Base-by-base conservation (phyloP, 495 filamentous ascomycete genomes). In the Chaetomium fimeti region DNA sequence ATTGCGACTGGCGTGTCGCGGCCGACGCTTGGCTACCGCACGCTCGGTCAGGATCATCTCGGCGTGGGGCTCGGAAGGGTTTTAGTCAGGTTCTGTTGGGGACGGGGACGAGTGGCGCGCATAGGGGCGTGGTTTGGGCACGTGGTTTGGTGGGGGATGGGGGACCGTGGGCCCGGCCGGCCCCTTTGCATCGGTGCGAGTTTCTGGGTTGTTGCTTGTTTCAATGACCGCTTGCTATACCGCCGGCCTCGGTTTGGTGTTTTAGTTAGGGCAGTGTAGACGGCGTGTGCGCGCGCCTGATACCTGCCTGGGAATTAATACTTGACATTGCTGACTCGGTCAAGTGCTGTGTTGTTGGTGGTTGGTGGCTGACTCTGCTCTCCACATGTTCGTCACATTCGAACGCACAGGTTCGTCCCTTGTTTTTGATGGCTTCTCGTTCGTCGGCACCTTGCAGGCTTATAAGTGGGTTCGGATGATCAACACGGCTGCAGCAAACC, bases 231-330 rank as follows among this genome's bases (percentile, higher is more conserved):
- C 38, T 55, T 61, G 59, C 49, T 45, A 20, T 28, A 12, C 32
- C 38, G 22, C 49, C 32, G 29, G n/a, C 42, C 20, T 49, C n/a
- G n/a, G 57, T 43, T 55, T 45, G 60, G 49, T 11, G 20, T 54
- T 24, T 25, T 52, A 27, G 48, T 28, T 45, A 22, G 51, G 52
- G 60, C n/a, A 55, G 60, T 15, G 38, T 27, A 5, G 51, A 55
- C 9, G 51, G 52, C 49, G 47, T 62, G 47, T 38, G 36, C 38
- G 16, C 45, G n/a, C 16, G 49, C 24, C 25, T 9, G n/a, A 56
- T 22, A 40, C 11, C 24, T 56, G 25, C 24, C 60, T 56, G 36
- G 60, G 60, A 56, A 56, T 62, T 62, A 62, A 62, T 62, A 25
- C 25, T 24, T 28, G 36, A 22, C 45, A 54, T 54, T 20, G 48